Evolutionary conservation across 2,329 filamentous ascomycete species (phyloP).

Genomic region (Amauroascus niger): DNA sequence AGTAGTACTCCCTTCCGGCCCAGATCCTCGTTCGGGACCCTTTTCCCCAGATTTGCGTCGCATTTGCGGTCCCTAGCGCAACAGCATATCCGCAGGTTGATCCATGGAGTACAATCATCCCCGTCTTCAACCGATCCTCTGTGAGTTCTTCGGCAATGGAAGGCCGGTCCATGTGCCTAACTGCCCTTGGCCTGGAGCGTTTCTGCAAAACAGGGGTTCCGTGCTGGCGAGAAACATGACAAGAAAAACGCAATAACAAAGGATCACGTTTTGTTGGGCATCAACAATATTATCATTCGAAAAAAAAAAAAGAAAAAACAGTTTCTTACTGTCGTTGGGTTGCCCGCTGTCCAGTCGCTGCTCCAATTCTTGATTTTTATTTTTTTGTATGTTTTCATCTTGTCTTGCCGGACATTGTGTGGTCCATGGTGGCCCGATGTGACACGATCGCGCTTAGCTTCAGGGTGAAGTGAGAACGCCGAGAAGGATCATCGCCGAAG

Average conservation of each 20-base stretch:
- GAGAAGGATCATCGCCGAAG: not conserved
- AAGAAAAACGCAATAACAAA: too few species aligned
- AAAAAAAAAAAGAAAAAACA: not conserved
- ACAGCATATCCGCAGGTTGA: not conserved
- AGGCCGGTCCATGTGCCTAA: not conserved
- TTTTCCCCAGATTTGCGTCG: slow-evolving; percentile 8
- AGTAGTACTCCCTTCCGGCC: not conserved
- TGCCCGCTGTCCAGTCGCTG: not conserved
- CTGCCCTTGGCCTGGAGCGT: too few species aligned
- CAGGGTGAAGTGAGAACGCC: not conserved
- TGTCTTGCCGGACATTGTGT: not conserved
- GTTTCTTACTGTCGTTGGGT: not conserved
- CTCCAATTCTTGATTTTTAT: too few species aligned
- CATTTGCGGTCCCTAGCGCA: not conserved
- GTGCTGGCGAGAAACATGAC: too few species aligned
- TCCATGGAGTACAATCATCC: not conserved
- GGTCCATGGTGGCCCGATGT: not conserved
- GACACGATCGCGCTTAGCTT: not conserved
- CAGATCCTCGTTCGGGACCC: not conserved
- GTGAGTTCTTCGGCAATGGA: not conserved
- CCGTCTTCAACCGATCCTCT: slow-evolving; percentile 3
- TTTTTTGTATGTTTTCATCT: not conserved
- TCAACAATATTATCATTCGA: not conserved
- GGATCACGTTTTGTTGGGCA: too few species aligned
- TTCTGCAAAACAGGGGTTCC: too few species aligned